A percentile compares a stretch with the other conserved stretches of the same genome.
Evolutionary conservation across 2,329 filamentous ascomycete genomes (phyloP).

Genomic region (Alternaria burnsii): DNA sequence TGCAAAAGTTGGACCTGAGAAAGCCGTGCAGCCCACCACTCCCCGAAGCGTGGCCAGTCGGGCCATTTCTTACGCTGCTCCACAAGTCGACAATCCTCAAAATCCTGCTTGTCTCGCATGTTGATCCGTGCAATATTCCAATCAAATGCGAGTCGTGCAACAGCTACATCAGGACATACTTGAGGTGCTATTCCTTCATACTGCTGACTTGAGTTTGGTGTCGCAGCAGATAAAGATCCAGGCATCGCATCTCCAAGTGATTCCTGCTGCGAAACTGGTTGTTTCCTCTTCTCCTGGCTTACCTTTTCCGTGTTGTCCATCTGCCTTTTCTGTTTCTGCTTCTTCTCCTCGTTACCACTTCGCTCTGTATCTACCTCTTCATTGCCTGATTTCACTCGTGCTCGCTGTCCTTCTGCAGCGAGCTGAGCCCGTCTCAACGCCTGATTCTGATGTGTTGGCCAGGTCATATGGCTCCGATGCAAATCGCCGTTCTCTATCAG

Average conservation of each 20-base stretch:
- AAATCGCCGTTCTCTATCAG: neutral
- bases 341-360: neutral
- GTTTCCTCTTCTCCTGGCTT: neutral
- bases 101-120: neutral
- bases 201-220: neutral
- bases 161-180: neutral
- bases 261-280: neutral
- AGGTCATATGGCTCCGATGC: neutral
- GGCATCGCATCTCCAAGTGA: neutral
- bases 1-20: neutral
- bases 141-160: no score
- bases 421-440: no score
- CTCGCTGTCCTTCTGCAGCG: neutral
- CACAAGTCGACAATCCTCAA: neutral
- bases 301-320: neutral
- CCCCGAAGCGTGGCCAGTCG: neutral
- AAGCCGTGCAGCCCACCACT: neutral
- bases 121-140: neutral
- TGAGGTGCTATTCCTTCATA: accelerated
- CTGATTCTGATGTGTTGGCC: neutral
- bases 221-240: neutral
- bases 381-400: accelerated
- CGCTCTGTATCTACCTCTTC: neutral
- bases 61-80: neutral
- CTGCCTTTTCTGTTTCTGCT: neutral